phyloP scores from a whole-genome alignment of 2,329 filamentous ascomycete species.

The Fusarium devonianum region DNA sequence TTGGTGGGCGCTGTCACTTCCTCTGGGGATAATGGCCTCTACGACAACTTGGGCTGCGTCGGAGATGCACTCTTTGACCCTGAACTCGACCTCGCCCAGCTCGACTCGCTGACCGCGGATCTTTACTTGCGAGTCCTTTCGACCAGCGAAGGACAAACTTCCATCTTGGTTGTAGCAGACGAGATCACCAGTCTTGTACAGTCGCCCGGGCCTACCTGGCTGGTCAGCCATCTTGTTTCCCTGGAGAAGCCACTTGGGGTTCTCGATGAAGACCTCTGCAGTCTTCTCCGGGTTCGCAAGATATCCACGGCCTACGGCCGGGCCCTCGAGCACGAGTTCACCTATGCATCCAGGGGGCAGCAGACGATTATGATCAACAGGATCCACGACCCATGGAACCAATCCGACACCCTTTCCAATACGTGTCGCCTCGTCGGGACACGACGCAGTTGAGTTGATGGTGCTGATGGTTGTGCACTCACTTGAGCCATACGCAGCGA shows the following conservation, averaged over 20 bases:
- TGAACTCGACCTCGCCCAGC: conserved; percentile 33
- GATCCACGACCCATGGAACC: conserved; percentile 29
- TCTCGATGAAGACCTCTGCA: conserved; percentile 39
- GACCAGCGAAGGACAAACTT: conserved; percentile 20
- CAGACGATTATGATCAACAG: conserved; percentile 25
- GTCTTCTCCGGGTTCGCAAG: conserved; percentile 23
- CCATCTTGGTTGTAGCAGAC: conserved; percentile 26
- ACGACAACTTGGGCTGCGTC: conserved; percentile 3
- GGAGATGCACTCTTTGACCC: conserved; percentile 3
- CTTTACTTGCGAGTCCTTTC: conserved; percentile 37
- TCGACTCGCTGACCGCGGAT: conserved; percentile 36
- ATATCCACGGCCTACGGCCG: conserved; percentile 28
- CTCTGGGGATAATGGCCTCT: background rate
- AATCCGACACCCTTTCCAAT: conserved; percentile 6
- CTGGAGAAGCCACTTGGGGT: conserved; percentile 29
- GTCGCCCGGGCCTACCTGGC: conserved; percentile 8
- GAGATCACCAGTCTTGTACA: conserved; percentile 34
- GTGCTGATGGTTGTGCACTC: conserved; percentile 8
- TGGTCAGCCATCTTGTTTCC: background rate
- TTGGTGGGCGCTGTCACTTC: background rate
- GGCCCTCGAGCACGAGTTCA: conserved; percentile 36
- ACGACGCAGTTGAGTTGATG: background rate
- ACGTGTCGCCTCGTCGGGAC: background rate
- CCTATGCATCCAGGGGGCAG: conserved; percentile 28
- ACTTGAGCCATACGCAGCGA: conserved; percentile 13